Evolutionary conservation across 208 protist genomes (phyloP), one percentile per base, ranked within the genome.

Genomic region (Wallacemonas collosoma): DNA sequence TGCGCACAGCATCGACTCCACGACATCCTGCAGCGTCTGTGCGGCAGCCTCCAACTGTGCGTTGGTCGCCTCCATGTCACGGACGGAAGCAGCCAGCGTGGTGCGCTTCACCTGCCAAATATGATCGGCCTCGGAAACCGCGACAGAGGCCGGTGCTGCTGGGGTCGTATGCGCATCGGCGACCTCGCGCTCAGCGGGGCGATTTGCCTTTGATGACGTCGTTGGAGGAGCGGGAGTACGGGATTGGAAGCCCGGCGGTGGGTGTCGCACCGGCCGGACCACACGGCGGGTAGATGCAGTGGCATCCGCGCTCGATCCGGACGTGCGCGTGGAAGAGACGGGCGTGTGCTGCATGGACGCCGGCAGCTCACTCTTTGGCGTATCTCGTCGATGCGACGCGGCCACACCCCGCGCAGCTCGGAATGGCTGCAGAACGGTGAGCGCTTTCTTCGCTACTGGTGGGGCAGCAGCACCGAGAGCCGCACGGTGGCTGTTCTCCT

Each of bases 71-170:
- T 63, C 64, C 53, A 56, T 40, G 36, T 51, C 67, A 0, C 2
- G 12, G 11, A 58, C 41, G 53, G 11, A 61, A 0, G 45, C 44
- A 50, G 81, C 76, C 2, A 81, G 70, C 54, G 7, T 17, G 1
- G 41, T 36, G 0, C 69, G 62, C 71, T 83, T 81, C 1, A 36
- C 57, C 9, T 55, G 64, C 81, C 81, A 83, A 15, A 67, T 73
- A 50, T 6, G 8, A 50, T 12, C 45, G 45, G 45, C 45, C 8
- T 50, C 45, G 45, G 45, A 6, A 12, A 6, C 6, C 8, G 45
- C 45, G 45, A 50, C 8, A 6, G 8, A 50, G 8, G 12, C 36
- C 38, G 57, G 7, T 39, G 39, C 9, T 17, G 6, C 57, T 15
- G 26, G 26, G 26, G 26, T 26, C 26, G 26, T 26, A 26, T 26